A percentile compares a stretch with the other conserved stretches of the same genome.
Conservation (phyloP, 2,329 filamentous ascomycete species). For the Pochonia chlamydosporia region DNA sequence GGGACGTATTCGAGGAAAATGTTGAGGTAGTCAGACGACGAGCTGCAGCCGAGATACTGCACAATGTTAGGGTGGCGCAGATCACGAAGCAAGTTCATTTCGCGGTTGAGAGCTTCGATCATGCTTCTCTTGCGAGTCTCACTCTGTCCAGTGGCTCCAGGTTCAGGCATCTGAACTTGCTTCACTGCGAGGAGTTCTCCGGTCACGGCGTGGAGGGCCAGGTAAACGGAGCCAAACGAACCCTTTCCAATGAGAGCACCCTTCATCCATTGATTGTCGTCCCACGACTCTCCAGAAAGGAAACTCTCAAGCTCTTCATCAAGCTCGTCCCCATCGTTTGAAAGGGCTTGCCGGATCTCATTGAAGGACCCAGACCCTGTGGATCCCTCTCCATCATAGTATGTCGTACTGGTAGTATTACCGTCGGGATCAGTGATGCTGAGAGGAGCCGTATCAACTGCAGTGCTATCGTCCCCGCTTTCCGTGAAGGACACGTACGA, state of each 20-base stretch:
- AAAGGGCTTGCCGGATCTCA: slow-evolving; percentile 78
- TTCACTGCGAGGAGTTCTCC: slow-evolving; percentile 98
- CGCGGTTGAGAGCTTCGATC: slow-evolving; percentile 94
- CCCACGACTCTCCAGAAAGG: slow-evolving; percentile 87
- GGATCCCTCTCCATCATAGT: slow-evolving; percentile 75
- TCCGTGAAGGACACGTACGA: slow-evolving; percentile 88
- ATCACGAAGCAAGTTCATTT: slow-evolving; percentile 89
- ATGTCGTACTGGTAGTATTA: slow-evolving; percentile 66
- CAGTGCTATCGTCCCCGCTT: slow-evolving; percentile 59
- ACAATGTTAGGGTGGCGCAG: slow-evolving; percentile 96
- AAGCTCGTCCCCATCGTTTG: slow-evolving; percentile 84
- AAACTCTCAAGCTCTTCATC: slow-evolving; percentile 89
- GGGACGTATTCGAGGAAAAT: slow-evolving; percentile 99
- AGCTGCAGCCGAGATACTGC: slow-evolving; percentile 93
- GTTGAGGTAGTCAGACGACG: slow-evolving; percentile 85
- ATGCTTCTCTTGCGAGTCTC: slow-evolving; percentile 95
- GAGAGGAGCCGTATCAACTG: slow-evolving; percentile 40
- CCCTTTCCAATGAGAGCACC: slow-evolving; percentile 94
- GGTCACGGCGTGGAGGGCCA: slow-evolving; percentile 91
- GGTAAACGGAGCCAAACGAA: slow-evolving; percentile 92
- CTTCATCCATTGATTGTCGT: slow-evolving; percentile 99
- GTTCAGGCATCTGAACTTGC: slow-evolving; percentile 85
- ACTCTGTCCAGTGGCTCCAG: slow-evolving; percentile 70
- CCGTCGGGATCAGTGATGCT: slow-evolving; percentile 74
- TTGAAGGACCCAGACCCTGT: slow-evolving; percentile 70